Base-by-base conservation (phyloP, 169 alveolate species). In the Plasmodium vinckei region DNA sequence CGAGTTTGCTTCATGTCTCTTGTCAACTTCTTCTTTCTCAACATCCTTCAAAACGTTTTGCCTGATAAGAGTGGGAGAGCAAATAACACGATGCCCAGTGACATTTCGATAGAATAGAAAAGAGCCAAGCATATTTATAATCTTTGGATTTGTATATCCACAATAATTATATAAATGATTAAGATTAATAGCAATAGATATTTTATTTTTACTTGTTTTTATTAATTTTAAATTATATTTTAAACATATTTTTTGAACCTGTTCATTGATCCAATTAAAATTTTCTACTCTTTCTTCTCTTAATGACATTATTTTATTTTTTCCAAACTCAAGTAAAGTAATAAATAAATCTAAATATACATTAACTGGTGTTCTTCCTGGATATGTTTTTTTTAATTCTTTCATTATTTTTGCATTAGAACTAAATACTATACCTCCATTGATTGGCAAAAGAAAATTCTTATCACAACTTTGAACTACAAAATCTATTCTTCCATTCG, bases 381-480 rank as follows among this genome's bases (percentile, higher is more conserved):
- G 91, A 61, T 84, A 84, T 9, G 49, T 21, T n/a, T 84, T 84
- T 39, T 84, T 84, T 23, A 84, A 69, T 15, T 44, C 67, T 19
- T 68, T 60, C 75, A 84, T 84, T 0, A 69, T 46, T 33, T 57
- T 70, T 61, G 46, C 23, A 12, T 84, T 53, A 6, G 53, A 54
- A 61, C 72, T 69, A 63, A 84, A 84, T n/a, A 84, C 56, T 9
- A 84, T 84, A 33, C 91, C 87, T 1, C 91, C 91, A 61, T 33
- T 59, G 9, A 84, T 87, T 56, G 91, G 91, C 2, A 84, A 51
- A 13, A 84, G 77, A 19, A 84, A 84, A 84, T 84, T 84, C 51
- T 84, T 84, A 84, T 84, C 91, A 69, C 91, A 84, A 59, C 91
- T 84, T 51, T 84, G 91, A 12, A 84, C 59, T 19, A 84, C 87